Percentiles rank a stretch among this genome's conserved stretches.
These are phyloP conservation scores for Taxawa tesnikishii DNA, from an alignment of 2,329 filamentous ascomycete genomes.

Conservation along the genomic window DNA sequence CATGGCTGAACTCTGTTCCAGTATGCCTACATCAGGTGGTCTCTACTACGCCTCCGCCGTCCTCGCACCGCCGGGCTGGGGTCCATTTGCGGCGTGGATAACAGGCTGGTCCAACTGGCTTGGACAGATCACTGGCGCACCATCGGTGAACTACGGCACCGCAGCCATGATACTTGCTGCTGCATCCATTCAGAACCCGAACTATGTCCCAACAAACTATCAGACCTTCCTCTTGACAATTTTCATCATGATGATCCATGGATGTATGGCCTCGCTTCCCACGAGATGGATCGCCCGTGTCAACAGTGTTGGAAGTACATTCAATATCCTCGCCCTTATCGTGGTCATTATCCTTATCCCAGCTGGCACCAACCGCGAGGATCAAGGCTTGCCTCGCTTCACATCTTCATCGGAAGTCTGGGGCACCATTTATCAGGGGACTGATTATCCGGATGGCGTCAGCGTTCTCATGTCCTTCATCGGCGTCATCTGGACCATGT, in stretches of 20 bases:
- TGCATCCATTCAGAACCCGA: constrained; percentile 53
- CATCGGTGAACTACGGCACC: constrained; percentile 54
- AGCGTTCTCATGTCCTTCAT: constrained; percentile 61
- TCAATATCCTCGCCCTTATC: constrained; percentile 58
- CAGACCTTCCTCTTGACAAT: constrained; percentile 58
- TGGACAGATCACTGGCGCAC: constrained; percentile 52
- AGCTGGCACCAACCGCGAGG: constrained; percentile 38
- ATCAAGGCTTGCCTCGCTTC: constrained; percentile 46
- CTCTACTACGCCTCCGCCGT: constrained; percentile 65
- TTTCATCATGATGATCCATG: constrained; percentile 56
- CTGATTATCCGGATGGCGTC: constrained; percentile 55
- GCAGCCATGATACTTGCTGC: constrained; percentile 61
- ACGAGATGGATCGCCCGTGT: constrained; percentile 58
- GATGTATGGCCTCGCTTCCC: constrained; percentile 55
- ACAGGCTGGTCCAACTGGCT: constrained; percentile 63
- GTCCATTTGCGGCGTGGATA: constrained; percentile 55
- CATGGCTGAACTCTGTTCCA: constrained; percentile 55
- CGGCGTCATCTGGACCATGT: constrained; percentile 56
- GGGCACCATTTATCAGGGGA: constrained; percentile 53
- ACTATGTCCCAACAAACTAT: constrained; percentile 51
- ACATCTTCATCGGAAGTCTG: constrained; percentile 48
- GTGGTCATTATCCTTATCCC: constrained; percentile 59
- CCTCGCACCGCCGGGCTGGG: constrained; percentile 52
- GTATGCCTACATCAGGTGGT: constrained; percentile 58
- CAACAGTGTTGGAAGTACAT: constrained; percentile 57